Evolutionary conservation across 1,139 yeast genomes (phyloP), one percentile per base, ranked within the genome.

Genomic region (Arxiozyma slooffiae): DNA sequence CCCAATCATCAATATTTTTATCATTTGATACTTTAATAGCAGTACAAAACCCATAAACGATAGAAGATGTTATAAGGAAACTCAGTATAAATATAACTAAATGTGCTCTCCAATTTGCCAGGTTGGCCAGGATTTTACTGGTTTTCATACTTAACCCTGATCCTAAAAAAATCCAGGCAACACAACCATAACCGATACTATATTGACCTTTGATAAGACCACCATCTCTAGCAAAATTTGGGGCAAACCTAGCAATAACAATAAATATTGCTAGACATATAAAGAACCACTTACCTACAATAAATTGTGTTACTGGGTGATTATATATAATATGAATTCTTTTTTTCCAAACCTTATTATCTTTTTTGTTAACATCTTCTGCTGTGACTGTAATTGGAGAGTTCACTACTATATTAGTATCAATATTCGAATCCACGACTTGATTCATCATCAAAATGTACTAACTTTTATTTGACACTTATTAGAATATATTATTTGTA

Each of bases 91-190:
- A 71, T 6, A 86, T 85, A 0, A 88, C 78, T 38, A 83, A 57
- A 67, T 89, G 96, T 0, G 94, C 92, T 57, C 95, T 73, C 92
- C 94, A 86, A 60, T 85, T 79, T 1, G 75, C 69, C 67, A 82
- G 72, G 67, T 85, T 85, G 24, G 70, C 71, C 61, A 78, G 53
- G 48, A 89, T 71, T 45, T 78, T 79, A 47, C 70, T 73, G 0
- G 95, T 78, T 36, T 80, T 71, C 81, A 88, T 87, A 24, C 89
- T 79, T 37, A 88, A 67, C 0, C 96, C 96, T 48, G 89, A 81
- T 38, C 86, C 78, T 44, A 89, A 71, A 68, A 89, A 88, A 53
- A 88, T 87, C 45, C 86, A 70, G 0, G 95, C 95, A 17, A 88
- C 95, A 0, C 95, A 95, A 40, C 90, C 89, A 63, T 88, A 89